Base-by-base conservation (phyloP, 1,284 basidiomycete genomes). In the Somion occarium region DNA sequence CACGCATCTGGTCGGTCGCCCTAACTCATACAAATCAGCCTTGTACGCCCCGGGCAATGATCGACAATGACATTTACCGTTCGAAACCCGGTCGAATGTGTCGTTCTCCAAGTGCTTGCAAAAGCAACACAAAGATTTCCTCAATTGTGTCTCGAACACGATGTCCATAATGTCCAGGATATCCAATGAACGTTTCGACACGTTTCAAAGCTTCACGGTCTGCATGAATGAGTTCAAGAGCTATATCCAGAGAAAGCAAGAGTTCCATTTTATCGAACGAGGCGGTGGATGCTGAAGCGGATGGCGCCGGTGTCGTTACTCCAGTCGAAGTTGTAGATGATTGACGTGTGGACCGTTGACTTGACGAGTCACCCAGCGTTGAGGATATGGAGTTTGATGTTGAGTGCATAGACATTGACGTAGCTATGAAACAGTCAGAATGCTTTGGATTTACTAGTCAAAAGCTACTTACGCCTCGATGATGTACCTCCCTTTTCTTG, bases 141-240 rank as follows among this genome's bases (percentile, higher is more conserved):
- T 99, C 93, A 49, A 98, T 89, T 1, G 91, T 91, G 61, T 94
- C 92, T 37, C 82, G 75, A 1, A 97, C 92, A 7, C 88, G 82
- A 50, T 80, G 78, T 1, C 92, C 91, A 54, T 87, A 90, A 55
- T 82, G 79, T 0, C 91, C 91, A 0, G 93, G 92, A 63, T 96
- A 98, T 4, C 79, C 80, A 0, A 79, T 74, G 66, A 97, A 99
- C 2, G 88, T 93, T 66, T 98, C 93, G 2, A 93, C 85, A 7
- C 96, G 82, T 68, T 98, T 98, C 45, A 97, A 76, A 0, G 87
- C 82, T 54, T 98, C 93, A 47, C 95, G 86, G 60, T 93, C 85
- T 0, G 90, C 85, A 58, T 98, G 93, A 52, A 99, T 96, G 25
- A 98, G 79, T 62, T 96, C 89, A 0, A 99, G 75, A 0, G 93